Base-by-base conservation (phyloP, 805 yeast species). In the Monosporozyma yasuniensis region DNA sequence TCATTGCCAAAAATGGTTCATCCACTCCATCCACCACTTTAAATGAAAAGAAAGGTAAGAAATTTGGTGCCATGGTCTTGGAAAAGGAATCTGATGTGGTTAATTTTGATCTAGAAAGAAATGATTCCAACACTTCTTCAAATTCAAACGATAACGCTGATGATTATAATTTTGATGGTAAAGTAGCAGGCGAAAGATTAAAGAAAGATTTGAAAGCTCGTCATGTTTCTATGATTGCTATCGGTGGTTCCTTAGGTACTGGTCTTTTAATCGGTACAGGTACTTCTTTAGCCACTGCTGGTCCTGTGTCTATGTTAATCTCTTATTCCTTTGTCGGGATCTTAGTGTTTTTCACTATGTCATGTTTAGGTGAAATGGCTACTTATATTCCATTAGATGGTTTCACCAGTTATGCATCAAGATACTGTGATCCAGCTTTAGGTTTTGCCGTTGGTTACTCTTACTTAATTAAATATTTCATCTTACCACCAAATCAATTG, bases 241-340 rank as follows among this genome's bases (percentile, higher is more conserved):
- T 87, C 56, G 95, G 93, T 56, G 91, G 93, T 56, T 86, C 91
- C 8, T 68, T 86, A 47, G 93, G 93, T 50, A 84, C 93, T 1
- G 95, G 90, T 61, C 72, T 86, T 50, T 71, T 86, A 55, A 82
- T 86, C 56, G 88, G 90, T 59, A 83, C 90, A 2, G 88, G 89
- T 50, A 69, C 80, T 14, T 81, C 90, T 1, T 72, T 86, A 49
- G 71, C 74, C n/a, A 64, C 73, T 11, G 88, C 87, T 12, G 95
- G 95, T 7, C 91, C 66, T 3, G 78, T 71, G 3, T 64, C 77
- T 3, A 61, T 74, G 35, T 63, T 83, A 42, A 74, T 86, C 47
- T 78, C 87, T 3, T 87, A 86, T 61, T 65, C 81, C 6, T 63
- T 81, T 47, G 81, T 86, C 56, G 95, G 95, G n/a, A 61, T 80